Conservation (phyloP, 257 asterid genomes). For the Asclepias syriaca region DNA sequence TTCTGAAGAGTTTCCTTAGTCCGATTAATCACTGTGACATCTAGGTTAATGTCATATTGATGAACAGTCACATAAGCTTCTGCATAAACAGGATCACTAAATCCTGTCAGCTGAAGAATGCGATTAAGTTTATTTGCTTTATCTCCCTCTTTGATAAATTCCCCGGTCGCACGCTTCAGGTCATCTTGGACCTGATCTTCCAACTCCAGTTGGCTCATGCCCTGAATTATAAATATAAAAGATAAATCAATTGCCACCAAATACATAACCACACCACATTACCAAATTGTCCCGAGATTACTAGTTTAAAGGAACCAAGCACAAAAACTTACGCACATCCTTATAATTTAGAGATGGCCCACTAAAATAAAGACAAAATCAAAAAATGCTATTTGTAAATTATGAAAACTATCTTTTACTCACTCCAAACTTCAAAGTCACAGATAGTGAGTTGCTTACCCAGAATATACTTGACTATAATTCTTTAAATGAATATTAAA, state of each 20-base stretch:
- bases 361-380: background rate
- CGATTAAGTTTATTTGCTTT: slow-evolving; percentile 85
- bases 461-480: background rate
- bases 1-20: slow-evolving; percentile 95
- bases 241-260: background rate
- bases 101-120: slow-evolving; percentile 89
- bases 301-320: background rate
- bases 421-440: background rate
- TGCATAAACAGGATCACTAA: slow-evolving; percentile 96
- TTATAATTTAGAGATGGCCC: background rate
- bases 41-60: slow-evolving; percentile 91
- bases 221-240: slow-evolving; percentile 35
- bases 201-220: slow-evolving; percentile 93
- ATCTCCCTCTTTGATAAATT: slow-evolving; percentile 70
- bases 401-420: background rate
- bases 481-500: background rate
- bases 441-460: background rate
- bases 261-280: background rate
- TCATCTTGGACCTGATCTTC: slow-evolving; percentile 95
- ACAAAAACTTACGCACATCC: background rate
- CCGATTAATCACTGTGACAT: slow-evolving; percentile 81
- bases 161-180: slow-evolving; percentile 94
- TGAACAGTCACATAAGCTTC: slow-evolving; percentile 96
- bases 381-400: background rate
- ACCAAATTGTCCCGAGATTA: background rate